Conservation (phyloP, 176 grass and related monocot species). For the Chloris gayana region DNA sequence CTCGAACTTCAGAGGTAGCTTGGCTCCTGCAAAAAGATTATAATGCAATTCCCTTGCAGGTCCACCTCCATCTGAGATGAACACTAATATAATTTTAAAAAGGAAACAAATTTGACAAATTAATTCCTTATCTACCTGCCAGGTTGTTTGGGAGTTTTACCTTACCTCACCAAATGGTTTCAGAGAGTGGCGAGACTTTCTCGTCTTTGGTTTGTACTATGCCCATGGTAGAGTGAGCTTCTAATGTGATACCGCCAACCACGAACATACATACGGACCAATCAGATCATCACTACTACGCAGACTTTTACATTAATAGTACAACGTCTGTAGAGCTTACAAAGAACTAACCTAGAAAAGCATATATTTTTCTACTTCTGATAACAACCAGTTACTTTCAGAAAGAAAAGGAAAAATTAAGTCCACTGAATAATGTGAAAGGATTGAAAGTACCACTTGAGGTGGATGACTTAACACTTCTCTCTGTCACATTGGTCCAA, state of each 20-base stretch:
- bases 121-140: too few species aligned
- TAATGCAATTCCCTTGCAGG: background rate
- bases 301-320: background rate
- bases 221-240: background rate
- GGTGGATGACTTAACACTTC: constrained; percentile 43
- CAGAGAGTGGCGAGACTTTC: background rate
- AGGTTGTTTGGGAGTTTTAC: background rate
- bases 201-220: background rate
- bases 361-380: constrained; percentile 13
- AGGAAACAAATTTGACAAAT: background rate
- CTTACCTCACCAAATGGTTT: background rate
- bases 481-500: constrained; percentile 80
- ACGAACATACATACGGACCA: background rate
- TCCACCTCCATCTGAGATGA: background rate
- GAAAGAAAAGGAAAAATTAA: background rate
- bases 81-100: background rate
- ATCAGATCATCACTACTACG: background rate
- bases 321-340: background rate
- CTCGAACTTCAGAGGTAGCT: background rate
- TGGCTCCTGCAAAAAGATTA: background rate
- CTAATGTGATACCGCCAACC: background rate
- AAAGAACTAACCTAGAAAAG: constrained; percentile 22
- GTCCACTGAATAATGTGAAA: constrained; percentile 4
- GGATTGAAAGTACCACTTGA: constrained; percentile 51
- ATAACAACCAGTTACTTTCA: background rate